Evolutionary conservation across 306 rosid genomes (phyloP), one percentile per base, ranked within the genome.

Genomic region (Rosa lucieae): DNA sequence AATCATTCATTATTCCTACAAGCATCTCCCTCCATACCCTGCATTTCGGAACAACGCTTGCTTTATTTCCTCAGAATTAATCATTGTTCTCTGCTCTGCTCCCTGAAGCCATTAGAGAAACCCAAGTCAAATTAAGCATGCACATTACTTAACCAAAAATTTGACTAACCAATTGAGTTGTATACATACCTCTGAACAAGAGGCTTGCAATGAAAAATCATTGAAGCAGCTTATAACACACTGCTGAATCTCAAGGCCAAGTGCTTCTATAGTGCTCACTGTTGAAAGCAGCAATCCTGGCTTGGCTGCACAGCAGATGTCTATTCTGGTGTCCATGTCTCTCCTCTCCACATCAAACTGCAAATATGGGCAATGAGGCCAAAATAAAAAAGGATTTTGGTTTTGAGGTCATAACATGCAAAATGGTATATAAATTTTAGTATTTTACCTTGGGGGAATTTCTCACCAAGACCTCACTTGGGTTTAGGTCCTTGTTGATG

Each of bases 171-270:
- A 73, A 56, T 35, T 17, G 53, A 76, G 11, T 44, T 15, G 29
- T 65, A 47, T 40, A 21, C 80, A 84, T 73, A 94, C 98, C 97
- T 91, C 97, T 23, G 97, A 91, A 82, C 99, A 94, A 81, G 97
- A 92, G 81, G 95, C 97, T 87, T 94, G 97, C 93, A 94, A 32
- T 76, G 93, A 89, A 73, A 95, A 95, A 85, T 92, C 98, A 86
- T 84, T 95, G 92, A 95, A 95, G 83, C 98, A 87, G 86, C 98
- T 95, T 55, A 95, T 89, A 46, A 95, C 98, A 86, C 98, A 91
- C 63, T 95, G 98, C 52, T 95, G 97, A 90, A 95, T 95, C 89
- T 95, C 97, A 77, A 95, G 92, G 78, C 98, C 99, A 73, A 89
- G 82, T 84, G 94, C 89, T 87, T 95, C 99, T 8, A 95, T 75